Conservation (phyloP, 805 yeast genomes). For the Candida krabiensis region DNA sequence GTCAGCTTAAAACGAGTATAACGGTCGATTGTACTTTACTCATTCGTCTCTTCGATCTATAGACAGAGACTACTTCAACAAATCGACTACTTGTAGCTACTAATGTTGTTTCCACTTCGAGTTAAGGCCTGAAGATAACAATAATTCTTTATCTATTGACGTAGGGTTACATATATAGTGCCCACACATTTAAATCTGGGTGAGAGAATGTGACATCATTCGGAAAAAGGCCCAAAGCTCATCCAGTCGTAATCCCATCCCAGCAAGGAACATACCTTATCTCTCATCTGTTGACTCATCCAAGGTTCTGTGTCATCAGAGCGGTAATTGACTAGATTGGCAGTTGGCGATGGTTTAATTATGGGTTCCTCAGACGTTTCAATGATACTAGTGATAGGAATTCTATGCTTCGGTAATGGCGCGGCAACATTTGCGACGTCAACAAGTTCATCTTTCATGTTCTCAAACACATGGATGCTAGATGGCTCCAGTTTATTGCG, state of each 20-base stretch:
- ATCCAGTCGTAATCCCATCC: constrained; percentile 12
- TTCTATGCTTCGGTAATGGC: constrained; percentile 12
- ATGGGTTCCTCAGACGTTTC: not conserved
- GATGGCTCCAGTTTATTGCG: constrained; percentile 9
- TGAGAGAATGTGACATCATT: too few species aligned
- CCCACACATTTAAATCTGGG: too few species aligned
- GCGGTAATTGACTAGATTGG: not conserved
- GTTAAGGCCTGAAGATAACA: too few species aligned
- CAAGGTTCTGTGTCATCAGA: constrained; percentile 1
- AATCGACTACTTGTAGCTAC: too few species aligned
- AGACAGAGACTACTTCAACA: too few species aligned
- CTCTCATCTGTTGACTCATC: constrained; percentile 3
- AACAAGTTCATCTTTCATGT: constrained; percentile 18
- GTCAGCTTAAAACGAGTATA: too few species aligned
- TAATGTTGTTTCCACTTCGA: too few species aligned
- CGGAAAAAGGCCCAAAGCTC: constrained; percentile 3
- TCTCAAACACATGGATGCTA: constrained; percentile 16
- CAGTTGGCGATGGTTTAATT: not conserved
- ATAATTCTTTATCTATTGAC: too few species aligned
- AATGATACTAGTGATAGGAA: constrained; percentile 10
- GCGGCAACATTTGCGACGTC: constrained; percentile 20
- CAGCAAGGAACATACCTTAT: constrained; percentile 6
- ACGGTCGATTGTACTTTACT: too few species aligned
- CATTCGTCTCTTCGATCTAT: too few species aligned
- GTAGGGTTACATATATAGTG: too few species aligned